These are phyloP conservation scores for Cryoendolithus antarcticus DNA, from an alignment of 2,329 filamentous ascomycete genomes.

Conservation along the genomic window DNA sequence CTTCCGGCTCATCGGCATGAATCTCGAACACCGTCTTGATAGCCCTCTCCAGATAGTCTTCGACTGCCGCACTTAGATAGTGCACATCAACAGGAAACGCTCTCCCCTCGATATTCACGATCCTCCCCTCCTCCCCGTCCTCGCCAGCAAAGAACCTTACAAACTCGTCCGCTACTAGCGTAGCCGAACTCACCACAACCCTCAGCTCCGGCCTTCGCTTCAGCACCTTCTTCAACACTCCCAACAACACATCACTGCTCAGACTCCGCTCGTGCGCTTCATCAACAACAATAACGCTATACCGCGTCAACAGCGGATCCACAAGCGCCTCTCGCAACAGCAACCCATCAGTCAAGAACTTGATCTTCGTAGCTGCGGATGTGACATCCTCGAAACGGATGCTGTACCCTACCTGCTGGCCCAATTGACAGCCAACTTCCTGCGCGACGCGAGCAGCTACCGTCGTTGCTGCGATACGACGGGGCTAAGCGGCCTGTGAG, in stretches of 20 bases:
- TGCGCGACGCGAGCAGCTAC: conserved; percentile 82
- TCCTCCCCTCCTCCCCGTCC: conserved; percentile 36
- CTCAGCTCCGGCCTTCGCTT: conserved; percentile 69
- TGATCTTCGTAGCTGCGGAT: conserved; percentile 72
- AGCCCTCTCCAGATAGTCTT: conserved; percentile 77
- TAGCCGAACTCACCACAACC: conserved; percentile 87
- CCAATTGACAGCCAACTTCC: conserved; percentile 73
- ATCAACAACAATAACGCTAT: conserved; percentile 95
- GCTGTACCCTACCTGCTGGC: conserved; percentile 78
- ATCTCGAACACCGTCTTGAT: conserved; percentile 80
- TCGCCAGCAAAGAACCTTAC: conserved; percentile 59
- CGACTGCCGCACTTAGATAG: conserved; percentile 63
- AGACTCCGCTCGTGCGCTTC: conserved; percentile 91
- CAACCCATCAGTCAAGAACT: conserved; percentile 89
- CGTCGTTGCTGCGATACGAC: conserved; percentile 80
- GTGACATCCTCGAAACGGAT: conserved; percentile 88
- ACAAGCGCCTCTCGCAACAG: conserved; percentile 85
- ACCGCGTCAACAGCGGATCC: conserved; percentile 78
- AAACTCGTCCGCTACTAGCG: conserved; percentile 79
- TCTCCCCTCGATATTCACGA: conserved; percentile 76
- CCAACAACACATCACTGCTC: conserved; percentile 81
- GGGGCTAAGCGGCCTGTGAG: conserved; percentile 48
- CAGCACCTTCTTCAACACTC: conserved; percentile 79
- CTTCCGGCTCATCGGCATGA: conserved; percentile 64
- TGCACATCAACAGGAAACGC: conserved; percentile 81